Evolutionary conservation across 331 rosid species (phyloP).

Genomic region (Rosa hybrid): DNA sequence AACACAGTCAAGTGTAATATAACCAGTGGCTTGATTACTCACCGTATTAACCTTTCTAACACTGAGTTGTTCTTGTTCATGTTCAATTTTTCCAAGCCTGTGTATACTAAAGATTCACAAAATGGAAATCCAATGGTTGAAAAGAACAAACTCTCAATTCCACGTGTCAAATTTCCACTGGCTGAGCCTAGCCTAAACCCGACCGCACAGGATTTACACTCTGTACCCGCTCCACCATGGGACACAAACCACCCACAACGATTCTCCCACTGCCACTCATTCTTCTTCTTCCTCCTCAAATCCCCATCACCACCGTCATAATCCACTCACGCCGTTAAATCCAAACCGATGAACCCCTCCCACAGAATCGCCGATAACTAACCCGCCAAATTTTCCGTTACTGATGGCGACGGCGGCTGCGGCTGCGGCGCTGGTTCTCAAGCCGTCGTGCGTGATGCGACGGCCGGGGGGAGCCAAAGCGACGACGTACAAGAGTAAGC

Average conservation of each 20-base stretch:
- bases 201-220: not conserved
- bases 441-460: slow-evolving; percentile 27
- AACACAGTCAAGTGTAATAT: no score
- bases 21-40: not conserved
- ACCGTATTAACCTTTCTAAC: not conserved
- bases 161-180: not conserved
- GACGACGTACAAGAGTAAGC: slow-evolving; percentile 26
- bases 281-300: slow-evolving; percentile 3
- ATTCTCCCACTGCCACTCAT: slow-evolving; percentile 4
- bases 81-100: not conserved
- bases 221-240: not conserved
- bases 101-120: no score
- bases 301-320: not conserved
- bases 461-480: slow-evolving; percentile 26
- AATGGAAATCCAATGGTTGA: no score
- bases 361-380: not conserved
- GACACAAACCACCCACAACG: not conserved
- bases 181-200: not conserved
- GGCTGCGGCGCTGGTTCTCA: slow-evolving; percentile 31
- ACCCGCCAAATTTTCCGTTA: not conserved
- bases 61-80: not conserved
- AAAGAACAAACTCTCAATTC: no score
- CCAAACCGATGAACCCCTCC: not conserved
- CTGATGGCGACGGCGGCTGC: slow-evolving; percentile 46
- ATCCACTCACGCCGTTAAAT: not conserved